Conservation (phyloP, 2,329 filamentous ascomycete species). For the Fusarium veterinarium region DNA sequence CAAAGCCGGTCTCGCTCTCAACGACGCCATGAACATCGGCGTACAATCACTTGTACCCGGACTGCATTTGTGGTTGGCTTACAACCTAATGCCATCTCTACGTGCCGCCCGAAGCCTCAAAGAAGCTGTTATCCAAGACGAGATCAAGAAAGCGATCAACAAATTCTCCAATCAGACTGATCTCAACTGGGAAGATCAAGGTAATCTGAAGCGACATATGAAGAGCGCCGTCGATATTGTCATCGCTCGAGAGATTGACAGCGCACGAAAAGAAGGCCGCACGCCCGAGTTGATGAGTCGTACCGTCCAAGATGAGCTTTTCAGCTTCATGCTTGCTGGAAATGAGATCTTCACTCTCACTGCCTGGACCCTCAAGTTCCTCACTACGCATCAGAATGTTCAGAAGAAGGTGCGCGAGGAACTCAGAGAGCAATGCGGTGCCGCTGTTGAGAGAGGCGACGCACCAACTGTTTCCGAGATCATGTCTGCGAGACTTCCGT, state of each 20-base stretch:
- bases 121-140: background rate
- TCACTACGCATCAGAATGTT: background rate
- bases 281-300: background rate
- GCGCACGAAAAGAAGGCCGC: background rate
- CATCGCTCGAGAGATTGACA: background rate
- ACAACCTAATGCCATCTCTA: background rate
- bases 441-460: background rate
- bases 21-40: constrained; percentile 1
- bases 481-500: background rate
- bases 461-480: background rate
- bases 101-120: background rate
- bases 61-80: background rate
- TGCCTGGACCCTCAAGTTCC: background rate
- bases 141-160: background rate
- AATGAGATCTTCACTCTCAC: background rate
- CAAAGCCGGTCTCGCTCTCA: background rate
- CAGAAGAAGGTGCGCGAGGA: background rate
- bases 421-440: background rate
- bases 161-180: background rate
- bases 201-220: background rate
- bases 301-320: background rate
- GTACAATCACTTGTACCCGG: background rate
- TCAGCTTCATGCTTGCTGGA: background rate
- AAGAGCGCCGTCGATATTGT: background rate
- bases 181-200: background rate